phyloP scores from a whole-genome alignment of 331 rosid species.

The Malus hybrid region DNA sequence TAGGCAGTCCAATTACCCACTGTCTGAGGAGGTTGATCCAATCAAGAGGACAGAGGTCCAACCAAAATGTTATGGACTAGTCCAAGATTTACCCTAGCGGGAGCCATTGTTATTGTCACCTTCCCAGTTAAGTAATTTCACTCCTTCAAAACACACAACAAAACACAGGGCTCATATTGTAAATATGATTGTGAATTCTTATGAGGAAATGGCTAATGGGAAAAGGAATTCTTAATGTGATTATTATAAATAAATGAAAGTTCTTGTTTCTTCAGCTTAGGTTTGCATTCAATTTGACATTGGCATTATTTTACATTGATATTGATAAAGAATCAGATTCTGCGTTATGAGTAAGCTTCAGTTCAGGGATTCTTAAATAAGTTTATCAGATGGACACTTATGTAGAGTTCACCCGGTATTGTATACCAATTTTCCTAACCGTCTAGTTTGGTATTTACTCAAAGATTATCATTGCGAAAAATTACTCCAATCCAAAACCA shows the following conservation, averaged over 20 bases:
- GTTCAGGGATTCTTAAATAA: background rate
- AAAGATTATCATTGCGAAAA: background rate
- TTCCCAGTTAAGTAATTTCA: constrained; percentile 46
- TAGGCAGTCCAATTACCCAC: constrained; percentile 53
- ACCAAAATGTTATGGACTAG: constrained; percentile 73
- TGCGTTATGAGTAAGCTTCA: background rate
- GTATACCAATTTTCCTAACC: background rate
- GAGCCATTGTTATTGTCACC: constrained; percentile 65
- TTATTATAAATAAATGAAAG: background rate
- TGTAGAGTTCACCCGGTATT: background rate
- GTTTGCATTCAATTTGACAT: background rate
- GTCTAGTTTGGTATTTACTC: too few species aligned
- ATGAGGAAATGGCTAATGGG: background rate
- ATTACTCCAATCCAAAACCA: background rate
- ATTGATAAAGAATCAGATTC: background rate
- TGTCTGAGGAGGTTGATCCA: constrained; percentile 89
- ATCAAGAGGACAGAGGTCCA: constrained; percentile 84
- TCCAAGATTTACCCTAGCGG: constrained; percentile 70
- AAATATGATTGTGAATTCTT: constrained; percentile 1
- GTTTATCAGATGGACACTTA: too few species aligned
- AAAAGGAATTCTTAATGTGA: constrained; percentile 1
- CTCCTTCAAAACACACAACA: background rate
- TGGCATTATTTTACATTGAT: background rate
- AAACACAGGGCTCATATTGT: background rate
- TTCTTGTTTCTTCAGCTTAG: background rate